These are phyloP conservation scores for Rubus idaeus DNA, from an alignment of 306 rosid species.

Conservation along the genomic window DNA sequence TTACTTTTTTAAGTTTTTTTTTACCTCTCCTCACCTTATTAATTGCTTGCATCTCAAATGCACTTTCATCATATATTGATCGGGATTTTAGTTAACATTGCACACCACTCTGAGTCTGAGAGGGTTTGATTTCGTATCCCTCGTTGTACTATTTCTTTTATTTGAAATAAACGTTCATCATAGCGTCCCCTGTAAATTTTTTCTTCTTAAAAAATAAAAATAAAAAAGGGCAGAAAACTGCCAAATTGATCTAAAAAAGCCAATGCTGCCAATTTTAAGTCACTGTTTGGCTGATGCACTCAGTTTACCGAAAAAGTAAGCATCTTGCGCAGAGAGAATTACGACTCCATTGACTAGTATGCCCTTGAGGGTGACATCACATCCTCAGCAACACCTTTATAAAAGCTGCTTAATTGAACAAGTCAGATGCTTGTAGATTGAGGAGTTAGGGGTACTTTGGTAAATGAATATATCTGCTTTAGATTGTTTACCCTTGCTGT, in stretches of 20 bases:
- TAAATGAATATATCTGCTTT: slow-evolving; percentile 16
- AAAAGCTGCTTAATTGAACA: slow-evolving; percentile 77
- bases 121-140: no score
- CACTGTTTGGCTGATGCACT: slow-evolving; percentile 56
- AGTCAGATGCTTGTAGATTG: slow-evolving; percentile 30
- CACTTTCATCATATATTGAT: no score
- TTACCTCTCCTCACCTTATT: no score
- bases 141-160: background rate
- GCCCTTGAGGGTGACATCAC: slow-evolving; percentile 86
- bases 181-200: no score
- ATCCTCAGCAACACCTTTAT: slow-evolving; percentile 76
- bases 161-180: background rate
- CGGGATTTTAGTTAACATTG: no score
- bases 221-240: slow-evolving; percentile 19
- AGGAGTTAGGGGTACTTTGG: slow-evolving; percentile 50
- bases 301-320: slow-evolving; percentile 68
- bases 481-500: background rate
- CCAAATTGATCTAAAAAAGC: slow-evolving; percentile 41
- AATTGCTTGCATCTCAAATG: no score
- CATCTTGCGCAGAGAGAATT: slow-evolving; percentile 57
- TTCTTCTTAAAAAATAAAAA: no score
- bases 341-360: slow-evolving; percentile 52
- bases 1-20: no score
- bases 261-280: slow-evolving; percentile 46
- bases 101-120: no score